A percentile compares a stretch with the other conserved stretches of the same genome.
phyloP scores from a whole-genome alignment of 179 eudicot genomes.

The Gypsophila paniculata region DNA sequence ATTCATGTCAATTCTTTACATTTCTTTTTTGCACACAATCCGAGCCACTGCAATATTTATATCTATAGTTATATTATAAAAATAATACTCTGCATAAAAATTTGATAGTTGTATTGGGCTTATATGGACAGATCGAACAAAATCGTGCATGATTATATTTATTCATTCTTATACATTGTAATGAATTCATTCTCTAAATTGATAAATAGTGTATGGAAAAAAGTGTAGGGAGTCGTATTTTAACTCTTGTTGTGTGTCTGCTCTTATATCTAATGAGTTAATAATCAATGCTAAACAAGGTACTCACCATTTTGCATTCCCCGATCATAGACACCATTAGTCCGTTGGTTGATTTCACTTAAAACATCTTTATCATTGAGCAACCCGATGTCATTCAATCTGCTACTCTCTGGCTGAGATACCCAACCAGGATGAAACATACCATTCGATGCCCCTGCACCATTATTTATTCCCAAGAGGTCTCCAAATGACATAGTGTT shows the following conservation, averaged over 20 bases:
- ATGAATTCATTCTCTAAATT: too few species aligned
- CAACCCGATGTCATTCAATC: background rate
- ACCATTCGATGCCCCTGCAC: constrained; percentile 1
- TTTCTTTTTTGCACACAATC: too few species aligned
- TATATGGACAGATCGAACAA: too few species aligned
- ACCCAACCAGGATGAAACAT: constrained; percentile 16
- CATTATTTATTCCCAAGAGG: constrained; percentile 27
- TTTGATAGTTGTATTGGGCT: too few species aligned
- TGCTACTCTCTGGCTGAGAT: background rate
- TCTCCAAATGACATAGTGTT: constrained; percentile 24
- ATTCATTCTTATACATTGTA: too few species aligned
- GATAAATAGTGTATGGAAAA: too few species aligned
- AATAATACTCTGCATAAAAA: too few species aligned
- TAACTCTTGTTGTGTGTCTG: background rate
- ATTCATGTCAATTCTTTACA: too few species aligned
- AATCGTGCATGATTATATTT: too few species aligned
- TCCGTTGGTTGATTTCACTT: background rate
- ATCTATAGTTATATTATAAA: too few species aligned
- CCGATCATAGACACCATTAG: background rate
- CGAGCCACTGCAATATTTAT: too few species aligned
- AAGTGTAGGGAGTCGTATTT: too few species aligned
- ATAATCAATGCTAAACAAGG: background rate
- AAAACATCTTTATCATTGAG: background rate
- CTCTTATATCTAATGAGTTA: background rate
- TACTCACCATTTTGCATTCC: constrained; percentile 5